These are phyloP conservation scores for Cladorrhinum samala DNA, from an alignment of 495 filamentous ascomycete genomes.

Conservation along the genomic window DNA sequence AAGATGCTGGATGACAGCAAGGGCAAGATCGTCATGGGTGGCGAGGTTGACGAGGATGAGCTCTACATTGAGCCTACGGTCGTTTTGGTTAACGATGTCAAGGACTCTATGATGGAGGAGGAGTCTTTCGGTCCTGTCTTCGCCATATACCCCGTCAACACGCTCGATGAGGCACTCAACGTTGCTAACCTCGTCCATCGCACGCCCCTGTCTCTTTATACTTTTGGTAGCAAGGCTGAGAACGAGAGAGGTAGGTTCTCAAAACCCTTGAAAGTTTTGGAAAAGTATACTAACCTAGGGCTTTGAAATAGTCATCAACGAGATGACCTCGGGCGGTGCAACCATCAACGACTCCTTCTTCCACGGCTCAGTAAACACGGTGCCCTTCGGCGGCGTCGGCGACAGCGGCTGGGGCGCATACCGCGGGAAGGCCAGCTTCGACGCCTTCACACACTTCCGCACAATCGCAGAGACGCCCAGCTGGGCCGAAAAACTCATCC, in stretches of 20 bases:
- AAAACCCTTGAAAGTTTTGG: background rate
- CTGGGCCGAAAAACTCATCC: constrained; percentile 74
- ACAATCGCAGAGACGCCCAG: constrained; percentile 66
- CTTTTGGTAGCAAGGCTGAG: constrained; percentile 75
- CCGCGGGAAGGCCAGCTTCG: constrained; percentile 76
- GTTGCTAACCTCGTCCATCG: constrained; percentile 69
- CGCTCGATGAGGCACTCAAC: constrained; percentile 73
- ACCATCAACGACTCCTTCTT: constrained; percentile 77
- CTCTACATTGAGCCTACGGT: constrained; percentile 83
- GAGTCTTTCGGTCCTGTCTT: constrained; percentile 91
- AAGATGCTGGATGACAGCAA: constrained; percentile 73
- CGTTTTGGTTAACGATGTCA: constrained; percentile 63
- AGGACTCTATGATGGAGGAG: constrained; percentile 70
- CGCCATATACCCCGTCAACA: constrained; percentile 65
- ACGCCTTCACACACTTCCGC: constrained; percentile 76
- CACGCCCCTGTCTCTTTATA: constrained; percentile 75
- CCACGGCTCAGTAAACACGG: constrained; percentile 67
- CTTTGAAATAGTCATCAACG: constrained; percentile 44
- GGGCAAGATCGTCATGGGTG: constrained; percentile 82
- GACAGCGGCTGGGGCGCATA: constrained; percentile 78
- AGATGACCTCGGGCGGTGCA: constrained; percentile 69
- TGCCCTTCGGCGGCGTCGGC: constrained; percentile 89
- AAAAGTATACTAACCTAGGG: constrained; percentile 19
- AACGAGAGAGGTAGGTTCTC: constrained; percentile 52
- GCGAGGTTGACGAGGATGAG: constrained; percentile 68